Percentiles rank a stretch among this genome's conserved stretches.
phyloP scores from a whole-genome alignment of 371 early-diverging fungal genomes.

The Lichtheimia hyalospora region DNA sequence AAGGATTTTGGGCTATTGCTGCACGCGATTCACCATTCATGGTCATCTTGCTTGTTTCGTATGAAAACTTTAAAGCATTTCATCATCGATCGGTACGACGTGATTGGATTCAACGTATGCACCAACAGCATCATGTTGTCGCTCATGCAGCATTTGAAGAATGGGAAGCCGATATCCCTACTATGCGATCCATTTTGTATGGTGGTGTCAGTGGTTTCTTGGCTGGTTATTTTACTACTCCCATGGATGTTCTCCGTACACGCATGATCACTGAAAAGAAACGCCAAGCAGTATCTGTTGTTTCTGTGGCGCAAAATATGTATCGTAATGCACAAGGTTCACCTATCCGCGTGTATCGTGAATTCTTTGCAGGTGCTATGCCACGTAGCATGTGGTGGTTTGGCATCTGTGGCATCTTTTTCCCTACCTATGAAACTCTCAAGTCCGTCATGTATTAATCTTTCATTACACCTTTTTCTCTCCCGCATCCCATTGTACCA shows the following conservation, averaged over 20 bases:
- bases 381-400: conserved; percentile 79
- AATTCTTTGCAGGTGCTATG: conserved; percentile 68
- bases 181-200: conserved; percentile 66
- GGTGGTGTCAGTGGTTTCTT: conserved; percentile 80
- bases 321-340: conserved; percentile 13
- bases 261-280: conserved; percentile 68
- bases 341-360: conserved; percentile 26
- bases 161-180: conserved; percentile 65
- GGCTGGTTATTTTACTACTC: conserved; percentile 82
- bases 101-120: conserved; percentile 32
- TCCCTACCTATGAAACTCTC: conserved; percentile 72
- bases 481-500: background rate
- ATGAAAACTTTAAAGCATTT: conserved; percentile 77
- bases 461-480: background rate
- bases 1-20: conserved; percentile 79
- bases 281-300: conserved; percentile 18
- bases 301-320: conserved; percentile 29
- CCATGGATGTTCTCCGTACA: conserved; percentile 83
- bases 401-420: conserved; percentile 78
- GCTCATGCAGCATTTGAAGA: conserved; percentile 54
- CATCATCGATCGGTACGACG: conserved; percentile 57
- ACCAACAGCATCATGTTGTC: conserved; percentile 37
- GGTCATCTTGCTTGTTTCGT: conserved; percentile 78
- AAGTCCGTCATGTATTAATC: conserved; percentile 42
- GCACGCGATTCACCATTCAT: conserved; percentile 83